Conservation (phyloP, 371 early-diverging fungal genomes). For the Furculomyces boomerangus region DNA sequence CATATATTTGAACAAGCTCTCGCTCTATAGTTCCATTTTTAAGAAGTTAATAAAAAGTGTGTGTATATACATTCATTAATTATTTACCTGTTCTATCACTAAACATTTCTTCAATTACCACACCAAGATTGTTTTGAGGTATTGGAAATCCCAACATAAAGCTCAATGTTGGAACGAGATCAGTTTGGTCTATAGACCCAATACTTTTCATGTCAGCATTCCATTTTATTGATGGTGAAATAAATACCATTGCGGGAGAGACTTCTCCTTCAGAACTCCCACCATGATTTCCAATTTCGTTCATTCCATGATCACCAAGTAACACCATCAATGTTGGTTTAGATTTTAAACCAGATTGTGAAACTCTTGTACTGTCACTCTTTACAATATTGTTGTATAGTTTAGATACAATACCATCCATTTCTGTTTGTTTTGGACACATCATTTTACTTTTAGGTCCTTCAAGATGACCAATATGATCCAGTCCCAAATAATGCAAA, state of each 20-base stretch:
- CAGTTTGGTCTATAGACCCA: slow-evolving; percentile 51
- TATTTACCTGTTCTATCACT: slow-evolving; percentile 4
- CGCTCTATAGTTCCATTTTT: slow-evolving; percentile 1
- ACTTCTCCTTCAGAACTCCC: slow-evolving; percentile 45
- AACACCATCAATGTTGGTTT: slow-evolving; percentile 75
- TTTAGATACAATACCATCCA: slow-evolving; percentile 43
- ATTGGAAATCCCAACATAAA: slow-evolving; percentile 67
- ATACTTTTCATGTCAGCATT: not conserved
- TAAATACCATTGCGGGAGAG: slow-evolving; percentile 18
- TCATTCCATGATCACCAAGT: slow-evolving; percentile 98
- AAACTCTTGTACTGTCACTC: slow-evolving; percentile 27
- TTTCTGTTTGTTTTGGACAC: slow-evolving; percentile 58
- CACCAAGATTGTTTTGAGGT: slow-evolving; percentile 78
- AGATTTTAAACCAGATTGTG: slow-evolving; percentile 11
- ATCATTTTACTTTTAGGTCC: slow-evolving; percentile 62
- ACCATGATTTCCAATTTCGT: slow-evolving; percentile 74
- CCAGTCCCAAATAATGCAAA: slow-evolving; percentile 85
- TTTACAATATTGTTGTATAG: slow-evolving; percentile 30
- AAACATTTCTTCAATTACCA: not conserved
- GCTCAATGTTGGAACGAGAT: slow-evolving; percentile 75
- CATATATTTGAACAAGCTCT: not conserved
- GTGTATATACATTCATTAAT: slow-evolving; percentile 6
- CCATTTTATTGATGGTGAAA: not conserved
- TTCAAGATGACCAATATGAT: slow-evolving; percentile 86
- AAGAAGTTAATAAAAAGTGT: not conserved